phyloP scores from a whole-genome alignment of 805 yeast species.

The Cyberlindnera nakhonratchasimensis region DNA sequence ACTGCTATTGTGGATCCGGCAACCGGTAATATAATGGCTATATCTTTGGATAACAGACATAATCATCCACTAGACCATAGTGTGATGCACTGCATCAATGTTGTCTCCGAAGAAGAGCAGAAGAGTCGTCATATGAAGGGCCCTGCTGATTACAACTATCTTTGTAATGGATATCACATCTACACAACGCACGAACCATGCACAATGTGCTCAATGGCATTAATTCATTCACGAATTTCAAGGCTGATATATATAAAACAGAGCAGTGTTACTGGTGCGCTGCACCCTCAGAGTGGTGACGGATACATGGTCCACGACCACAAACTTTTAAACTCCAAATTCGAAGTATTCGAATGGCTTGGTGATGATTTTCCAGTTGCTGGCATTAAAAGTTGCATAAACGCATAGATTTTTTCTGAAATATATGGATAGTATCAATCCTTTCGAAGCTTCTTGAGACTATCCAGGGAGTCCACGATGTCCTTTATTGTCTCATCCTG shows the following conservation, averaged over 20 bases:
- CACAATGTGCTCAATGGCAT: slow-evolving; percentile 94
- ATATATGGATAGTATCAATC: background rate
- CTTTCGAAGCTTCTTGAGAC: slow-evolving; percentile 11
- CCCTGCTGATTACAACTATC: slow-evolving; percentile 38
- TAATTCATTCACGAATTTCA: slow-evolving; percentile 82
- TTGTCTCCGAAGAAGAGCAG: slow-evolving; percentile 56
- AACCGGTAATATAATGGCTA: slow-evolving; percentile 38
- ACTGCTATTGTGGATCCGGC: slow-evolving; percentile 64
- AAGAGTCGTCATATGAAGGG: slow-evolving; percentile 32
- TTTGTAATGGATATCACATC: slow-evolving; percentile 74
- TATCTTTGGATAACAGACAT: slow-evolving; percentile 38
- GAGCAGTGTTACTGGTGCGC: slow-evolving; percentile 49
- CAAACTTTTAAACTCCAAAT: slow-evolving; percentile 79
- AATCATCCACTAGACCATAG: slow-evolving; percentile 66
- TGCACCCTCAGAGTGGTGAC: slow-evolving; percentile 54
- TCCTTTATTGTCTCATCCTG: slow-evolving; percentile 15
- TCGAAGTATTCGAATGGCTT: slow-evolving; percentile 75
- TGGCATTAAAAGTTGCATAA: slow-evolving; percentile 24
- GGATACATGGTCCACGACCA: slow-evolving; percentile 74
- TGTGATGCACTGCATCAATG: slow-evolving; percentile 64
- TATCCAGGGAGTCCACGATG: slow-evolving; percentile 18
- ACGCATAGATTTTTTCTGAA: slow-evolving; percentile 15
- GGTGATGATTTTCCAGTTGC: slow-evolving; percentile 33
- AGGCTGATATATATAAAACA: slow-evolving; percentile 59
- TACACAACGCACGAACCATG: slow-evolving; percentile 96